Evolutionary conservation across 1,139 yeast genomes (phyloP), one percentile per base, ranked within the genome.

Genomic region (Geotrichum siamense): DNA sequence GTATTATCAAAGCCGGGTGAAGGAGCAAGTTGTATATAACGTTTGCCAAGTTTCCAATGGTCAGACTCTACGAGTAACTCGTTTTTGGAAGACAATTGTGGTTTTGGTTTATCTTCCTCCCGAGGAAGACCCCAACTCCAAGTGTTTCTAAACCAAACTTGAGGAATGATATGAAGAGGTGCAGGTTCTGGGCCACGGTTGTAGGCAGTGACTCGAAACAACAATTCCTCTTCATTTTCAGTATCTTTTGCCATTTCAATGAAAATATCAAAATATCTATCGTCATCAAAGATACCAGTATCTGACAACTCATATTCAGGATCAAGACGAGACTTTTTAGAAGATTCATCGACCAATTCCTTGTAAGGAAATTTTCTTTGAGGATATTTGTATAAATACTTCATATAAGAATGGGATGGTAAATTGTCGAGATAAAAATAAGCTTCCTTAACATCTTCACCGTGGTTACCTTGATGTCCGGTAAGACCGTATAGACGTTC

Each of bases 381-480:
- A 17, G 97, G 96, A 60, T 89, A 89, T 69, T 89, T 89, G 74
- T 89, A 89, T 51, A 86, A 71, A 55, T 82, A 86, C 68, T 89
- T 87, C 86, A 86, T 84, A 68, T 87, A 89, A 30, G 94, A 80
- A 64, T 89, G 97, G 9, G 95, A 75, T 4, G 97, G 97, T 3
- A 94, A 82, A 63, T 86, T 87, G 65, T 89, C 97, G 51, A 89
- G 71, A 55, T 85, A 83, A 60, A 76, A 82, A 63, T 85, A 45
- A 47, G 85, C 74, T 62, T 85, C 87, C 66, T 85, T 85, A 51
- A 85, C 95, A 62, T 89, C 97, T 60, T 89, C 97, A 46, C 97
- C 97, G 61, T 89, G 97, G 61, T 89, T 89, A 3, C 94, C 94
- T 60, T 87, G 93, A 17, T 87, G 87, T 41, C 94, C 94, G 26